Conservation (phyloP, 139 green algal genomes). For the Chlorella vulgaris region DNA sequence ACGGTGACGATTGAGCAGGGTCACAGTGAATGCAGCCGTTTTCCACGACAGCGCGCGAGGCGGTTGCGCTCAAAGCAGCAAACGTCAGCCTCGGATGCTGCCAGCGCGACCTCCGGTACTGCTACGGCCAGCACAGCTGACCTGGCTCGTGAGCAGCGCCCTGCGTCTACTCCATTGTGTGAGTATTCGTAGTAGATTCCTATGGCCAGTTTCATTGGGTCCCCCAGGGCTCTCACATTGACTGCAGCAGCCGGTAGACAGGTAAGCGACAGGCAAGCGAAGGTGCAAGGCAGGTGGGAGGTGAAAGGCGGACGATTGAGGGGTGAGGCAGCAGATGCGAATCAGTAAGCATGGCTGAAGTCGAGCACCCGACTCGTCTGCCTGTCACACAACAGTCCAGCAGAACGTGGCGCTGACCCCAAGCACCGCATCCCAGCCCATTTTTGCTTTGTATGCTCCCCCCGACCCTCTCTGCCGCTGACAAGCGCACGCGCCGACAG, state of each 20-base stretch:
- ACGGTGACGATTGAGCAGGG: neutral
- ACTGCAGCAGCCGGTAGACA: neutral
- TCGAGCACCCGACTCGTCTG: no score
- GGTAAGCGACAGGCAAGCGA: neutral
- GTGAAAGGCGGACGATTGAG: neutral
- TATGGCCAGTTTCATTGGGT: slow-evolving; percentile 48
- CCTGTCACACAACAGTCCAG: no score
- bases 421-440: no score
- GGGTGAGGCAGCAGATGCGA: no score
- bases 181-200: slow-evolving; percentile 46
- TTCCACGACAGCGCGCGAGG: neutral
- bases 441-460: no score
- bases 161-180: slow-evolving; percentile 34
- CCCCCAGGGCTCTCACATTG: slow-evolving; percentile 20
- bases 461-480: no score
- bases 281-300: neutral
- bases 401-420: no score
- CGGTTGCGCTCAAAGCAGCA: neutral
- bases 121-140: neutral
- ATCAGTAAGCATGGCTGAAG: no score
- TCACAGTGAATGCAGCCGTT: neutral
- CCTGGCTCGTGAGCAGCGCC: slow-evolving; percentile 15
- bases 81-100: neutral
- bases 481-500: no score
- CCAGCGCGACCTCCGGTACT: neutral